These are phyloP conservation scores for Salvia miltiorrhiza DNA, from an alignment of 257 asterid genomes.

Conservation along the genomic window DNA sequence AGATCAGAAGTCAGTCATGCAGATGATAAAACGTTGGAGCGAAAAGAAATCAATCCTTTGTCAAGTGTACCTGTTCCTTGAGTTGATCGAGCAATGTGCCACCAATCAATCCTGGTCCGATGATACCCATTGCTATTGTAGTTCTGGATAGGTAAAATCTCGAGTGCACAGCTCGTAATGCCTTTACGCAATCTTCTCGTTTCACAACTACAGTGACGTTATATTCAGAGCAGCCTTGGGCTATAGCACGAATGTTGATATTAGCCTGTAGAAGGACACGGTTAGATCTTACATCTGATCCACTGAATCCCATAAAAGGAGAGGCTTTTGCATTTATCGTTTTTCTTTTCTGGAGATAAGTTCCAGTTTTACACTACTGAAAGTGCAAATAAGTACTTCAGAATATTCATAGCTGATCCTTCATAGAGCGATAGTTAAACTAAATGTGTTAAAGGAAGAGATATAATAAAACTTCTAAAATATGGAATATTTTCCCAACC, in stretches of 20 bases:
- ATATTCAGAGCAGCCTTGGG: slow-evolving; percentile 98
- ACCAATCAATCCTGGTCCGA: slow-evolving; percentile 99
- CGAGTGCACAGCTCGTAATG: slow-evolving; percentile 96
- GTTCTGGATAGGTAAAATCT: slow-evolving; percentile 93
- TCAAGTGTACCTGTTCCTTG: slow-evolving; percentile 71
- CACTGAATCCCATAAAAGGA: slow-evolving; percentile 2
- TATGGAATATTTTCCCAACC: slow-evolving; percentile 43
- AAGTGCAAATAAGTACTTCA: not conserved
- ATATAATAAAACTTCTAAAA: slow-evolving; percentile 2
- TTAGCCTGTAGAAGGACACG: slow-evolving; percentile 68
- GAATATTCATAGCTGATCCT: not conserved
- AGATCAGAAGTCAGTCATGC: not conserved
- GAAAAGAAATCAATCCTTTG: not conserved
- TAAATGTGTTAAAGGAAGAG: not conserved
- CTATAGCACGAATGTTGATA: slow-evolving; percentile 94
- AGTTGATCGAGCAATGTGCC: slow-evolving; percentile 93
- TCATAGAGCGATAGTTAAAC: not conserved
- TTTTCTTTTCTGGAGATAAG: not conserved
- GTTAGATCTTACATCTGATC: slow-evolving; percentile 14
- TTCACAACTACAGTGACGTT: slow-evolving; percentile 89
- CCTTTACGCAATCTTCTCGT: slow-evolving; percentile 91
- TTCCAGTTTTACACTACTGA: not conserved
- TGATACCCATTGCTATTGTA: slow-evolving; percentile 87
- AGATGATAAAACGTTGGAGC: not conserved
- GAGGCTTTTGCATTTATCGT: not conserved